Percentiles rank a stretch among this genome's conserved stretches.
phyloP scores from a whole-genome alignment of 305 asterid genomes.

The Fraxinus floribunda region DNA sequence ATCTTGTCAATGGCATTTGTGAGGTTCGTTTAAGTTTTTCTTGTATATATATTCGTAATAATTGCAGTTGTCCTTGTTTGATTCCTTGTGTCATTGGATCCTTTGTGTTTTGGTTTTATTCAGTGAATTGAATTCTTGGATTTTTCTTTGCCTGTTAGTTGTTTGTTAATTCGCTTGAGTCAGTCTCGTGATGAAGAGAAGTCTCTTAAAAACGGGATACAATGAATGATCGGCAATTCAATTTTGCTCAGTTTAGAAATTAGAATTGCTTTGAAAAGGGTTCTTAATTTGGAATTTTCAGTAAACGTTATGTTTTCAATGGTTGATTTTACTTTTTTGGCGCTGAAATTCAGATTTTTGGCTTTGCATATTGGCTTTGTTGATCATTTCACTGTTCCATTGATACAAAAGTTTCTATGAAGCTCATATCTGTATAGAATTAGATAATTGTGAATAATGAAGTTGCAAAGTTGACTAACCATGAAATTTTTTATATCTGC shows the following conservation, averaged over 20 bases:
- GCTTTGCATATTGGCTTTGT: neutral
- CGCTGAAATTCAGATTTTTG: neutral
- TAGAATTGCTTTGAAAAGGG: neutral
- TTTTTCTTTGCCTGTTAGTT: neutral
- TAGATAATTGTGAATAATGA: conserved; percentile 1
- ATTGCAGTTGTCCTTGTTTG: neutral
- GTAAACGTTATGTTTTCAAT: conserved; percentile 8
- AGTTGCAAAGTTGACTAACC: conserved; percentile 34
- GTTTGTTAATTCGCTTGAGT: neutral
- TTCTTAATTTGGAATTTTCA: neutral
- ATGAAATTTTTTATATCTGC: neutral
- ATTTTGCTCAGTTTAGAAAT: neutral
- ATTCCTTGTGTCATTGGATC: neutral
- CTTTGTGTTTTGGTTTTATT: neutral
- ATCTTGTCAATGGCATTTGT: conserved; percentile 81
- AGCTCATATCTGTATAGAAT: conserved; percentile 13
- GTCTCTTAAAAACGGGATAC: neutral
- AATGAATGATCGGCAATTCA: neutral
- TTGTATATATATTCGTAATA: neutral
- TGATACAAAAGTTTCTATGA: conserved; percentile 21
- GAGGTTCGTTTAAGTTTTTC: conserved; percentile 41
- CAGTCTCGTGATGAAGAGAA: neutral
- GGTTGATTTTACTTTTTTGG: neutral
- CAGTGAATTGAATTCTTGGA: neutral
- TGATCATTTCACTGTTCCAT: conserved; percentile 12